These are phyloP conservation scores for Lathyrus tuberosus DNA, from an alignment of 306 rosid species.

Conservation along the genomic window DNA sequence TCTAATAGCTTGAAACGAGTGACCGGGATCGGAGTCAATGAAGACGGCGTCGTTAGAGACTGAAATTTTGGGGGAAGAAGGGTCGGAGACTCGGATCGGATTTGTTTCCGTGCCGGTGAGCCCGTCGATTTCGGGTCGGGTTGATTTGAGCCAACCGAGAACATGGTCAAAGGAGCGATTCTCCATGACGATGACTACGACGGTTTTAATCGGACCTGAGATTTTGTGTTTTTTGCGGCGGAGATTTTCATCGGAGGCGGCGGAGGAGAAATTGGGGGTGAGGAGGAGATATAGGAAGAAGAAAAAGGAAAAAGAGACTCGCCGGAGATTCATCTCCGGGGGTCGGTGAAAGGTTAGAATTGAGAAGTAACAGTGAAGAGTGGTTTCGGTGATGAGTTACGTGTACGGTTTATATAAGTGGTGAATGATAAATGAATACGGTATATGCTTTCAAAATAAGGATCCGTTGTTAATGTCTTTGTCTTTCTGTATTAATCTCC, in stretches of 20 bases:
- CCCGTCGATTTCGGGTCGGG: constrained; percentile 84
- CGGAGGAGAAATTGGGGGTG: constrained; percentile 34
- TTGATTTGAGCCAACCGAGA: constrained; percentile 75
- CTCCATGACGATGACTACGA: constrained; percentile 84
- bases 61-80: constrained; percentile 44
- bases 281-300: constrained; percentile 51
- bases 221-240: constrained; percentile 52
- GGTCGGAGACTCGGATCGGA: constrained; percentile 48
- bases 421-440: background rate
- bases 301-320: constrained; percentile 21
- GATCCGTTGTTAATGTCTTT: constrained; percentile 12
- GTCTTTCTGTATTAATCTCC: background rate
- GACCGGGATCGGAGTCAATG: constrained; percentile 81
- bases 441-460: constrained; percentile 37
- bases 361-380: background rate
- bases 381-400: background rate
- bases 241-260: background rate
- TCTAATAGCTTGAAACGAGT: constrained; percentile 88
- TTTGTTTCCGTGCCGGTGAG: constrained; percentile 71
- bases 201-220: constrained; percentile 76
- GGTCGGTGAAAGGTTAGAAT: background rate
- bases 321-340: constrained; percentile 67
- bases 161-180: constrained; percentile 97
- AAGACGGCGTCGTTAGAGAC: constrained; percentile 70
- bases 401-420: background rate